phyloP scores from a whole-genome alignment of 805 yeast genomes.

The Saturnispora zaruensis region DNA sequence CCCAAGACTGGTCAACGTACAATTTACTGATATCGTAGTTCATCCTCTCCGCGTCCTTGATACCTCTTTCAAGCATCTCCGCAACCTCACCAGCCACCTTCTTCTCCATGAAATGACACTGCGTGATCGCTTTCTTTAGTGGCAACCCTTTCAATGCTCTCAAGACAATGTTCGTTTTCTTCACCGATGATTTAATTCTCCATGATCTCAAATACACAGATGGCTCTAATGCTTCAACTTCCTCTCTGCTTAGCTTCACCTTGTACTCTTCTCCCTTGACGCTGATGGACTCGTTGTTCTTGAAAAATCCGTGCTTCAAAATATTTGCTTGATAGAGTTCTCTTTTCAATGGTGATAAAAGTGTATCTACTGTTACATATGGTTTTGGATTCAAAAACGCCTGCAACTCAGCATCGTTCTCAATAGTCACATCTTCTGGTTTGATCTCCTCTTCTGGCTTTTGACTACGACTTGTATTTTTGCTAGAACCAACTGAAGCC shows the following conservation, averaged over 20 bases:
- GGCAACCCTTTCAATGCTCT: constrained; percentile 67
- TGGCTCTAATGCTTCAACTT: constrained; percentile 78
- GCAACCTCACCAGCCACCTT: constrained; percentile 73
- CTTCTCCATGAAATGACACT: constrained; percentile 80
- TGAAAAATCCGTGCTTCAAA: constrained; percentile 56
- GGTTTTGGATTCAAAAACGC: constrained; percentile 45
- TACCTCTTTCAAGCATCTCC: constrained; percentile 62
- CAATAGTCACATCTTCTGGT: constrained; percentile 21
- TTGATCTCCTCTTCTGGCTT: constrained; percentile 12
- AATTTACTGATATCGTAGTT: constrained; percentile 53
- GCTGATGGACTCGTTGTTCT: constrained; percentile 46
- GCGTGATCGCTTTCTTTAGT: constrained; percentile 77
- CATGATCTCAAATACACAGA: constrained; percentile 72
- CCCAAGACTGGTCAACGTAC: constrained; percentile 79
- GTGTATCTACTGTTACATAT: constrained; percentile 43
- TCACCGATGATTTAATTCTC: constrained; percentile 80
- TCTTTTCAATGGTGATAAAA: constrained; percentile 64
- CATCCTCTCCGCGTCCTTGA: constrained; percentile 56
- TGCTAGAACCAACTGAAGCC: constrained; percentile 12
- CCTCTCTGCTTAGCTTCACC: constrained; percentile 50
- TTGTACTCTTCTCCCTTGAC: constrained; percentile 34
- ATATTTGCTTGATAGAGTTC: constrained; percentile 57
- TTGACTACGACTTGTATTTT: not conserved
- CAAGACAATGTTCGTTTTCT: constrained; percentile 74
- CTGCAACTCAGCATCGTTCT: constrained; percentile 34